Conservation (phyloP, 1,139 yeast species). For the Sugiyamaella grinbergsii region DNA sequence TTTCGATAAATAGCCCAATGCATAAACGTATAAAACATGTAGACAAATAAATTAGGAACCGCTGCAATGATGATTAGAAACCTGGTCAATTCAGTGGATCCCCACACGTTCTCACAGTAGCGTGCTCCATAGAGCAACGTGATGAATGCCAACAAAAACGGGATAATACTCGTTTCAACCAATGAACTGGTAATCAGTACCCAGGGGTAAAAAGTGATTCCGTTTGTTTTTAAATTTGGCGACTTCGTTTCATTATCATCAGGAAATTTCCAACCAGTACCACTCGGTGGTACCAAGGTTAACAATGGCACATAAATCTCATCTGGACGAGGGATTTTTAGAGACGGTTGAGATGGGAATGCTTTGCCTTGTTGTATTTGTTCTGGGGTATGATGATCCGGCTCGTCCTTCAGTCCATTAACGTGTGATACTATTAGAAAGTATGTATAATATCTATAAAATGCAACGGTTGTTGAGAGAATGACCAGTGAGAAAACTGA, state of each 20-base stretch:
- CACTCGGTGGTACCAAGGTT: constrained; percentile 24
- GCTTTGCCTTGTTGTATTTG: constrained; percentile 8
- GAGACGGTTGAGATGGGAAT: constrained; percentile 13
- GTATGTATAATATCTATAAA: constrained; percentile 41
- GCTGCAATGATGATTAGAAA: constrained; percentile 62
- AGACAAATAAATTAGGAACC: constrained; percentile 52
- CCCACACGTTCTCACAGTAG: constrained; percentile 58
- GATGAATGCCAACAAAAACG: constrained; percentile 52
- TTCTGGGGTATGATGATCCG: constrained; percentile 1
- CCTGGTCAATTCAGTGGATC: constrained; percentile 58
- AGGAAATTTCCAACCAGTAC: constrained; percentile 22
- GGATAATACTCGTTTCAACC: constrained; percentile 61
- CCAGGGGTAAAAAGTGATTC: constrained; percentile 59
- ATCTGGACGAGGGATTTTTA: constrained; percentile 19
- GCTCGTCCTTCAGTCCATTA: constrained; percentile 14
- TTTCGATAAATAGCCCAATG: constrained; percentile 16
- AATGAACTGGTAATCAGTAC: constrained; percentile 70
- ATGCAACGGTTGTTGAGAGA: constrained; percentile 41
- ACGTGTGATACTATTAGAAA: constrained; percentile 27
- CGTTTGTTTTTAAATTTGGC: constrained; percentile 31
- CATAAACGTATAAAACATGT: constrained; percentile 23
- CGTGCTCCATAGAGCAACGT: constrained; percentile 58
- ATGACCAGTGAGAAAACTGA: constrained; percentile 33
- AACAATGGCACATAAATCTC: constrained; percentile 20
- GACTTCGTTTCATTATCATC: constrained; percentile 41